Evolutionary conservation across 495 filamentous ascomycete genomes (phyloP), one percentile per base, ranked within the genome.

Genomic region (Cairneyella variabilis): DNA sequence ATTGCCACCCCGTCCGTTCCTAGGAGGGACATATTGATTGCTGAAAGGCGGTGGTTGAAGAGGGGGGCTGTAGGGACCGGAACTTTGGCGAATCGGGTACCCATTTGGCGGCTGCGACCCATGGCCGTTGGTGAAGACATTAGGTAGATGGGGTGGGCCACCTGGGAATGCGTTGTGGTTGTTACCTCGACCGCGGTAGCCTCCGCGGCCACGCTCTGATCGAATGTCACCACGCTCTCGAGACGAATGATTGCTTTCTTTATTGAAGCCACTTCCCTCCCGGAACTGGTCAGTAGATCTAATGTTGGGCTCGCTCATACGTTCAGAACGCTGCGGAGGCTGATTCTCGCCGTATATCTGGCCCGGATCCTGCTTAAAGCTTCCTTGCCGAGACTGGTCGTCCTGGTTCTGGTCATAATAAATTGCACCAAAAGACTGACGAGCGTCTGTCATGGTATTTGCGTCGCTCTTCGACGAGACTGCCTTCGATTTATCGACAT

Each of bases 101-200:
- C 56, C 53, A 46, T 62, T 65, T 21, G 57, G 21, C 48, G 74
- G 71, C 43, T 77, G 74, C 27, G 65, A 49, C 48, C 64, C 58
- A 53, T 76, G 71, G 23, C 72, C 70, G 52, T 76, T 79, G 43
- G 71, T 60, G 58, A 72, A 79, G 3, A 34, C 39, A 54, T 76
- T 70, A n/a, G 67, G 56, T 37, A 73, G 67, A 56, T 75, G 73
- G 12, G 57, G 48, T 42, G 56, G 54, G 11, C 55, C 50, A 41
- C 46, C 66, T 57, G 41, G 57, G 57, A 63, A 71, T 67, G 45
- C 66, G 65, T n/a, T 40, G 64, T 73, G 69, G 26, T 67, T 65
- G 26, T 67, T 65, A 26, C 79, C 77, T 46, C 80, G 68, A 40
- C 77, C 77, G 46, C 80, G 77, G 61, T 75, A 78, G 26, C 73